A percentile compares a stretch with the other conserved stretches of the same genome.
phyloP scores from a whole-genome alignment of 306 rosid genomes.

The Carpinus fangiana region DNA sequence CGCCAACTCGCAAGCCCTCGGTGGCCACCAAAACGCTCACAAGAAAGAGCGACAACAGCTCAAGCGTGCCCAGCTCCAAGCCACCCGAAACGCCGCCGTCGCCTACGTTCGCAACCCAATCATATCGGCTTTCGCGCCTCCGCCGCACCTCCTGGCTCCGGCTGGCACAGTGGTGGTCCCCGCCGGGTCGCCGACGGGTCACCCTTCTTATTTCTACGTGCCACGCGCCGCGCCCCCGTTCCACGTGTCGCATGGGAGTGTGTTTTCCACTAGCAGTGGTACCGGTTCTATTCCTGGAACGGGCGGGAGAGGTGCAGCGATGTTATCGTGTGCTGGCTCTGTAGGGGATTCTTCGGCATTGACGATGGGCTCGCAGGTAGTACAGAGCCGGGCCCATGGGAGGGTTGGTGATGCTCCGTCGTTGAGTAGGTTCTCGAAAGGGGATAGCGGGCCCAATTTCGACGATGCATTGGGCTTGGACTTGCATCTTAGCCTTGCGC shows the following conservation, averaged over 20 bases:
- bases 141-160: constrained; percentile 76
- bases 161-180: constrained; percentile 58
- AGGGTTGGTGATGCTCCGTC: constrained; percentile 67
- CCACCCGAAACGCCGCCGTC: constrained; percentile 81
- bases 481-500: constrained; percentile 83
- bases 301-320: constrained; percentile 51
- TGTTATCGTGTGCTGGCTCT: constrained; percentile 48
- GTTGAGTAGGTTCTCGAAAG: constrained; percentile 69
- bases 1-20: constrained; percentile 96
- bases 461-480: constrained; percentile 89
- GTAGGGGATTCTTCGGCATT: constrained; percentile 57
- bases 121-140: constrained; percentile 86
- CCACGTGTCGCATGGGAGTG: constrained; percentile 93
- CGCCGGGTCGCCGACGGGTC: constrained; percentile 3
- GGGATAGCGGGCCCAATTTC: constrained; percentile 64
- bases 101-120: constrained; percentile 80
- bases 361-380: constrained; percentile 51
- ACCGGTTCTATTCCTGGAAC: not conserved
- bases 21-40: constrained; percentile 99
- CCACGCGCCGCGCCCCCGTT: constrained; percentile 66
- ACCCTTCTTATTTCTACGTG: constrained; percentile 72
- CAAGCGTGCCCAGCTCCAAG: constrained; percentile 86
- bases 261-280: constrained; percentile 40
- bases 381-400: constrained; percentile 51
- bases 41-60: constrained; percentile 94